Conservation (phyloP, 1,284 basidiomycete genomes). For the Ganoderma sinense region DNA sequence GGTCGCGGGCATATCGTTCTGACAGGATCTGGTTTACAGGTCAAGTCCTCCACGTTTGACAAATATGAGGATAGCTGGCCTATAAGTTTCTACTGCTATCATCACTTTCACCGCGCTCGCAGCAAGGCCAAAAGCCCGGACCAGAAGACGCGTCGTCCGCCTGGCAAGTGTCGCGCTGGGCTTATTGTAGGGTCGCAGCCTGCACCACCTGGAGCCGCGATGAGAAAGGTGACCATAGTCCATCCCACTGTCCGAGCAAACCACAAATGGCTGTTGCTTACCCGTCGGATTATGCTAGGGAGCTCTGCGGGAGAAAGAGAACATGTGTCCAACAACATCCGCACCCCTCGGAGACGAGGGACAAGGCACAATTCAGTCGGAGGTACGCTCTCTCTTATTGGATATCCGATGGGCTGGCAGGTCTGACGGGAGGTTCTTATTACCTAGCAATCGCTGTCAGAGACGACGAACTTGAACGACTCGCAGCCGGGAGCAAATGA, state of each 20-base stretch:
- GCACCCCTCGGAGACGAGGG: background rate
- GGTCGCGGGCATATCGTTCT: too few species aligned
- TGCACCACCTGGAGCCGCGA: background rate
- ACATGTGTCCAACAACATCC: background rate
- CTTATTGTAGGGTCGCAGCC: background rate
- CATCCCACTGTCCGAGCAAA: background rate
- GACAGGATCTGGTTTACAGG: background rate
- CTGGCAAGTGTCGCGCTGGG: background rate
- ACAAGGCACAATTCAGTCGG: background rate
- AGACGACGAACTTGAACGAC: background rate
- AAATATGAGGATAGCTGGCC: constrained; percentile 9
- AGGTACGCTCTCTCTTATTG: background rate
- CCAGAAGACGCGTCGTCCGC: background rate
- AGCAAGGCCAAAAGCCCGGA: background rate
- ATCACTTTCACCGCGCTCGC: background rate
- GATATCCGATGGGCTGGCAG: background rate
- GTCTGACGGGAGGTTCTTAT: background rate
- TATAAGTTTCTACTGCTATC: constrained; percentile 1
- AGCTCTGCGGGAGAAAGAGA: background rate
- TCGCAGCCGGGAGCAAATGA: background rate
- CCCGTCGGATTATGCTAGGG: background rate
- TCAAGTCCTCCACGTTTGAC: background rate
- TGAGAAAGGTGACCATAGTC: background rate
- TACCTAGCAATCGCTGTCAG: background rate
- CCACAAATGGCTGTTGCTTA: background rate